Percentiles rank a stretch among this genome's conserved stretches.
Conservation (phyloP, 2,329 filamentous ascomycete genomes). For the Ambrosiella cleistominuta region DNA sequence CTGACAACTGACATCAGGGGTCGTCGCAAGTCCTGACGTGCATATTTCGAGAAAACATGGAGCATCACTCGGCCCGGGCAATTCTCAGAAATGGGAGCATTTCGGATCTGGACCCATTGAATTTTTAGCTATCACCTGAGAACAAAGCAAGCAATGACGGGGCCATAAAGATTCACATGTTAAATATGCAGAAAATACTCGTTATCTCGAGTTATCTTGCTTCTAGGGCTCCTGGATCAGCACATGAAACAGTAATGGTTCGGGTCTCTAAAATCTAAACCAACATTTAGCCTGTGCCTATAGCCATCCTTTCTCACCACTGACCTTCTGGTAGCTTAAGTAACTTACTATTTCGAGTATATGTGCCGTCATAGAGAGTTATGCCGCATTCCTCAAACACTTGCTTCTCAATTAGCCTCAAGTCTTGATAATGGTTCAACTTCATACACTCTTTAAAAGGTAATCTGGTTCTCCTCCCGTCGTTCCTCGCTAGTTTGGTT, state of each 20-base stretch:
- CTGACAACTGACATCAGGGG: neutral
- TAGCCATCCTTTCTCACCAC: neutral
- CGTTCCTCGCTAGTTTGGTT: too few species aligned
- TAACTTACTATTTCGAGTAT: too few species aligned
- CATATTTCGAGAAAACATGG: neutral
- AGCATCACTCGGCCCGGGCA: neutral
- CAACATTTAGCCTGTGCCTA: neutral
- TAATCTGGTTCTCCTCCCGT: too few species aligned
- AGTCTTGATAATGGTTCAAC: too few species aligned
- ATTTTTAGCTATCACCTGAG: too few species aligned
- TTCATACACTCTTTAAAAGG: too few species aligned
- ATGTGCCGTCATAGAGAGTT: too few species aligned
- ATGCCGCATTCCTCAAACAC: too few species aligned
- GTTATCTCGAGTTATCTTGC: neutral
- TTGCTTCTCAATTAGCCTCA: too few species aligned
- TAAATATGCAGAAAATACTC: neutral
- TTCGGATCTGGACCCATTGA: neutral
- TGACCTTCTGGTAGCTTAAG: too few species aligned
- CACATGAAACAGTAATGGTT: neutral
- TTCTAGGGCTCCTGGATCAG: neutral
- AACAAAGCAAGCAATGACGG: too few species aligned
- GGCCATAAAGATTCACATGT: neutral
- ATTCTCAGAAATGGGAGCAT: neutral
- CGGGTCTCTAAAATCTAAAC: neutral
- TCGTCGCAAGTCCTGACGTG: neutral